Base-by-base conservation (phyloP, 148 eudicot species). In the Amaranthus palmeri region DNA sequence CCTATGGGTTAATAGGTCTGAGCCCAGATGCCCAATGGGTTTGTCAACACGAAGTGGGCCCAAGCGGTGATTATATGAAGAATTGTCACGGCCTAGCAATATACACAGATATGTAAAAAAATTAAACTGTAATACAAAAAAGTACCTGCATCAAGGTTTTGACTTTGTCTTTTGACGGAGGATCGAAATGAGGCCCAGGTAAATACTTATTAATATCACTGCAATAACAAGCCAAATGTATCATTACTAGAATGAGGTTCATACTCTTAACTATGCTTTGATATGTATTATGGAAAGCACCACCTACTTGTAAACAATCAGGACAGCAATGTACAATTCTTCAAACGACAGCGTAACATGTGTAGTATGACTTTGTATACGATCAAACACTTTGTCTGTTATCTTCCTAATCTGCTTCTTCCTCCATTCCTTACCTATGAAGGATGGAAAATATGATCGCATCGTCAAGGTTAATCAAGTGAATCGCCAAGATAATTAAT, bases 151-250 rank as follows among this genome's bases (percentile, higher is more conserved):
- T 81, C 81, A 93, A 60, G 68, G 79, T 64, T 79, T 72, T 86
- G 66, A 91, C 80, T 80, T 83, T 75, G 15, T 83, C 95, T 73
- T 84, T 93, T 36, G 91, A 49, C 2, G 98, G 98, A 65, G 98
- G 98, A 76, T 91, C 98, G 69, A 91, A 88, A 81, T 93, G 98
- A 45, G 97, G 91, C 65, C 97, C 92, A 7, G 98, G 97, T 76
- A 93, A 81, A 60, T 82, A 82, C 82, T 93, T 93, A 64, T 93
- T 93, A 54, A 91, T 85, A 67, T 93, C 97, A 79, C 97, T 93
- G 74, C 72, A 88, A 18, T 15, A 63, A 15, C 60, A 74, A 50
- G 44, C 52, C 50, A 43, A 8, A 65, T 12, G 1, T 3, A 59
- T 41, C 41, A 9, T 52, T 40, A 5, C 45, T 66, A 59, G 10